Percentiles rank a stretch among this genome's conserved stretches.
Conservation (phyloP, 1,284 basidiomycete species). For the Austropuccinia psidii region DNA sequence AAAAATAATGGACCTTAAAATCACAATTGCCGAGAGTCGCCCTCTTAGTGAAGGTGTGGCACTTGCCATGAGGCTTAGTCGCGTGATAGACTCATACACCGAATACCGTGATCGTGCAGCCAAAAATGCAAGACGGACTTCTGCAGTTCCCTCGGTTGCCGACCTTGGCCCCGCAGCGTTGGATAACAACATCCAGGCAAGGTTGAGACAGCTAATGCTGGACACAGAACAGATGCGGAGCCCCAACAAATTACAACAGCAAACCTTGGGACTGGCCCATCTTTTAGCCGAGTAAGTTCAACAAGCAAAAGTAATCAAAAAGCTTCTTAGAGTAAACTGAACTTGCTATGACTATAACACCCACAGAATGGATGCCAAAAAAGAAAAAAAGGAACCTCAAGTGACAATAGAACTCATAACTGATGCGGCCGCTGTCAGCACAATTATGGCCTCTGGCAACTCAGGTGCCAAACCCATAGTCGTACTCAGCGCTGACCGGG, state of each 20-base stretch:
- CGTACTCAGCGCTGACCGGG: slow-evolving; percentile 19
- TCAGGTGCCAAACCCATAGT: slow-evolving; percentile 16
- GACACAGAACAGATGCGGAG: neutral
- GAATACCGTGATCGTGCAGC: slow-evolving; percentile 8
- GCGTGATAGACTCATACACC: slow-evolving; percentile 2
- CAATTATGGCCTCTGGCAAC: slow-evolving; percentile 14
- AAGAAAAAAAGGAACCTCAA: slow-evolving; percentile 35
- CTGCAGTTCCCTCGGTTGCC: slow-evolving; percentile 14
- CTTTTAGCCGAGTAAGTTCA: slow-evolving; percentile 24
- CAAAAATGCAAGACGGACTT: slow-evolving; percentile 4
- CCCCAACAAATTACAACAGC: neutral
- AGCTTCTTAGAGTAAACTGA: neutral
- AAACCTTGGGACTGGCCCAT: slow-evolving; percentile 3
- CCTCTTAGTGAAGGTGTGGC: slow-evolving; percentile 32
- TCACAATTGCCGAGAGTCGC: slow-evolving; percentile 29
- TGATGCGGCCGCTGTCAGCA: slow-evolving; percentile 30
- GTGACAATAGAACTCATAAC: slow-evolving; percentile 30
- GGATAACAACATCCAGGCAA: neutral
- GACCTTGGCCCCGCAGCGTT: slow-evolving; percentile 24
- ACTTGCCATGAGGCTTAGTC: slow-evolving; percentile 14
- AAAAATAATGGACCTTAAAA: slow-evolving; percentile 27
- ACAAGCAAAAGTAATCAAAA: neutral
- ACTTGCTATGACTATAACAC: no score
- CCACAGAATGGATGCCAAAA: slow-evolving; percentile 25
- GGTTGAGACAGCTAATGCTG: slow-evolving; percentile 14